Base-by-base conservation (phyloP, 2,329 filamentous ascomycete genomes). In the Ophiostoma sp. region DNA sequence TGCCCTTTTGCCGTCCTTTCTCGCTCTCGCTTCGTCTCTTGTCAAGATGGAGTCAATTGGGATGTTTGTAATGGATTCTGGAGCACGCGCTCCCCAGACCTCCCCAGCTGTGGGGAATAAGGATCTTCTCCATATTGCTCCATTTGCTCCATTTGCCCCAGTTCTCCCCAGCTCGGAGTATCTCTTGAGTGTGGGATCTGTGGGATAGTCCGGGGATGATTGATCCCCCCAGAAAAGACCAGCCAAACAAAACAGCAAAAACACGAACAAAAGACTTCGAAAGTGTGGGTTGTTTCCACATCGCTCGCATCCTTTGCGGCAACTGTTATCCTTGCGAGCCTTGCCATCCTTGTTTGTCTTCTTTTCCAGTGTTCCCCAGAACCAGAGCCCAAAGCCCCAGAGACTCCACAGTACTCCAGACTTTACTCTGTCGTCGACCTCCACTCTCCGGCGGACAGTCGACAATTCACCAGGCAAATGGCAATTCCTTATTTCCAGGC, bases 261-360 rank as follows among this genome's bases (percentile, higher is more conserved):
- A 25, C 50, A 55, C 50, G 22, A 25, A 9, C 6, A 25, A 59
- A 59, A 33, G 25, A 59, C 25, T 8, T 1, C n/a, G 9, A 28
- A 57, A 17, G 22, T 36, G 57, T 63, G 19, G 57, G 31, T 39
- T 39, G 33, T 22, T 42, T 63, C 59, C 59, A 63, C 59, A 63
- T 63, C 33, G n/a, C 33, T 6, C 42, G 57, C 57, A 61, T 61
- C 12, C 22, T 45, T 66, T 66, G 63, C 64, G 42, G 64, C 39
- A 68, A 31, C 25, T 15, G 22, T 68, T 68, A 68, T 50, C 64
- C 64, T 50, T 33, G 25, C 64, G 42, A 50, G n/a, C 36, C n/a
- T 6, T 59, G 2, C 3, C 7, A 39, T n/a, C 7, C 19, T 39
- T n/a, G 31, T 17, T 17, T 33, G 28, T 59, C 25, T 6, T 57